These are phyloP conservation scores for Penicillium sp. DNA, from an alignment of 2,329 filamentous ascomycete species.

Conservation along the genomic window DNA sequence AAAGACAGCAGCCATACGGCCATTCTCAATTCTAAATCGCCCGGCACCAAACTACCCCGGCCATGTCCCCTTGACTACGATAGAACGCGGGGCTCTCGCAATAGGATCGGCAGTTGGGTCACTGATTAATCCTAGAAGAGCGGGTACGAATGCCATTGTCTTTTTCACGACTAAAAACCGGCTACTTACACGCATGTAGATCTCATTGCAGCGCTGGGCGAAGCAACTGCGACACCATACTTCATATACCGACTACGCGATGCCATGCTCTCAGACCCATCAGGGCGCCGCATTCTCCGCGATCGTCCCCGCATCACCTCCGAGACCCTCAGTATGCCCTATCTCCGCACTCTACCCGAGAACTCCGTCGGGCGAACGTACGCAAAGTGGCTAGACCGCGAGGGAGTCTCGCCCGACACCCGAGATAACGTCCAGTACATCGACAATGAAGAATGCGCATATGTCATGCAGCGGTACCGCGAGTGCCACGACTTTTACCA, in stretches of 20 bases:
- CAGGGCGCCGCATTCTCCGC: slow-evolving; percentile 86
- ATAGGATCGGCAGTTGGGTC: slow-evolving; percentile 62
- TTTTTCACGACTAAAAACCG: neutral
- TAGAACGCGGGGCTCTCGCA: slow-evolving; percentile 74
- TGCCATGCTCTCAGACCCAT: slow-evolving; percentile 82
- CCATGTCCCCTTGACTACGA: slow-evolving; percentile 80
- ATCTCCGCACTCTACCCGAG: slow-evolving; percentile 70
- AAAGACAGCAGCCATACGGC: slow-evolving; percentile 33
- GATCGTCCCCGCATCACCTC: slow-evolving; percentile 88
- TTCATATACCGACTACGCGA: slow-evolving; percentile 90
- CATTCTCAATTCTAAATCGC: slow-evolving; percentile 81
- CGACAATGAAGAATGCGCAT: slow-evolving; percentile 92
- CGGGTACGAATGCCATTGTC: slow-evolving; percentile 54
- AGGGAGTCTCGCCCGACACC: slow-evolving; percentile 91
- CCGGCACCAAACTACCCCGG: slow-evolving; percentile 86
- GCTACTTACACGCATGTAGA: slow-evolving; percentile 55
- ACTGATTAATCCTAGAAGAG: slow-evolving; percentile 74
- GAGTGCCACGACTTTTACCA: slow-evolving; percentile 99
- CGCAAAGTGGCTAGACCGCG: slow-evolving; percentile 86
- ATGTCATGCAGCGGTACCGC: slow-evolving; percentile 97
- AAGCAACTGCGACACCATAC: slow-evolving; percentile 91
- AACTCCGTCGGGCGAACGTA: slow-evolving; percentile 81
- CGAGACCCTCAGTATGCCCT: slow-evolving; percentile 63
- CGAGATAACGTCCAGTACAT: slow-evolving; percentile 82
- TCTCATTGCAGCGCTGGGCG: slow-evolving; percentile 90